These are phyloP conservation scores for Zizania latifolia DNA, from an alignment of 176 grass and related monocot species.

Conservation along the genomic window DNA sequence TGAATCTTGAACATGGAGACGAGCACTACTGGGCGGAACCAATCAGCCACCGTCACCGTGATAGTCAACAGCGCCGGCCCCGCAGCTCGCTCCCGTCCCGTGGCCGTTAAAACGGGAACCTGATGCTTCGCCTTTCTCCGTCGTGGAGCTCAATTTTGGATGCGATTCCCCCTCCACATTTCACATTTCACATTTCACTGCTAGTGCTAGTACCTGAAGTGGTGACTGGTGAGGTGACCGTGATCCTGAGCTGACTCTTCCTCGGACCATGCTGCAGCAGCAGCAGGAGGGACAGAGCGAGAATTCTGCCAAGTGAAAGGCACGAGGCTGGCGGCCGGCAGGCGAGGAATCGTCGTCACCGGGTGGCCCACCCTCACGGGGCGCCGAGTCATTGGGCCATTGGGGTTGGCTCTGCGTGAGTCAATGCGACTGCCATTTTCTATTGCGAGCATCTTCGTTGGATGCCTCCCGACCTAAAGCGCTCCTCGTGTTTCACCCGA, in stretches of 20 bases:
- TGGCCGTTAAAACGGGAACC: neutral
- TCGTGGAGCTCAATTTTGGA: neutral
- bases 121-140: neutral
- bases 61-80: neutral
- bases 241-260: neutral
- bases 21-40: too few species aligned
- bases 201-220: too few species aligned
- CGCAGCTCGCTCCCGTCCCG: neutral
- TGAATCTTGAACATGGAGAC: too few species aligned
- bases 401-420: neutral
- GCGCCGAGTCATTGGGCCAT: too few species aligned
- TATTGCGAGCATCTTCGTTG: neutral
- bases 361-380: neutral
- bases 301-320: neutral
- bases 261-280: too few species aligned
- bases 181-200: too few species aligned
- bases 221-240: too few species aligned
- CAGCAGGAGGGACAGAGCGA: neutral
- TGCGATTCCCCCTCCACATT: neutral
- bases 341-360: neutral
- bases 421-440: constrained; percentile 32
- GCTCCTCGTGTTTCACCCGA: too few species aligned
- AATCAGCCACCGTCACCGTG: too few species aligned
- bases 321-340: neutral
- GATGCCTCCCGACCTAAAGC: neutral